These are phyloP conservation scores for Ogataea trehaloabstinens DNA, from an alignment of 805 yeast genomes.

Conservation along the genomic window DNA sequence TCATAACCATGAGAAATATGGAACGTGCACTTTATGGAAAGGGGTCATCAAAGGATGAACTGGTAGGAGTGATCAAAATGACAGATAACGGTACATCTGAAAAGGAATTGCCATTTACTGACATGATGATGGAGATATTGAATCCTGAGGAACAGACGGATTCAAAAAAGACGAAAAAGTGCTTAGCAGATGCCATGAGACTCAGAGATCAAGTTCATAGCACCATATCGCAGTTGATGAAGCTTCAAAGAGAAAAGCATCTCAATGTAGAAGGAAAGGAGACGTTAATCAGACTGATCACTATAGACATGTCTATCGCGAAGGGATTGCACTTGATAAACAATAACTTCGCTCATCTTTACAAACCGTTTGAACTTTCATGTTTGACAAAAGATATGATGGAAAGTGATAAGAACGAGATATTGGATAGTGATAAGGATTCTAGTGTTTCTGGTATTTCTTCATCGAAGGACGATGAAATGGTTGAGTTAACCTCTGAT, in stretches of 20 bases:
- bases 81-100: not conserved
- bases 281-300: constrained; percentile 62
- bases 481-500: constrained; percentile 15
- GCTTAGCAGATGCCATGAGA: constrained; percentile 39
- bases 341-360: constrained; percentile 9
- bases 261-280: constrained; percentile 73
- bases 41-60: constrained; percentile 2
- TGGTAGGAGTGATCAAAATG: not conserved
- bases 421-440: not conserved
- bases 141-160: constrained; percentile 13
- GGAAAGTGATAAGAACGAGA: constrained; percentile 9
- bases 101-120: constrained; percentile 19
- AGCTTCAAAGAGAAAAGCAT: constrained; percentile 52
- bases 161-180: constrained; percentile 18
- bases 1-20: constrained; percentile 81
- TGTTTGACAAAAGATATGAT: constrained; percentile 5
- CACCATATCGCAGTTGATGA: constrained; percentile 55
- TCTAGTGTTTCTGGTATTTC: constrained; percentile 3
- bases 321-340: constrained; percentile 44
- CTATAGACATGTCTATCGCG: constrained; percentile 66
- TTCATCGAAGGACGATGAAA: constrained; percentile 12
- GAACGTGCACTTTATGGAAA: constrained; percentile 47
- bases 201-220: constrained; percentile 43
- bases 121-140: constrained; percentile 21
- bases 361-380: constrained; percentile 1